These are phyloP conservation scores for Leishmania major DNA, from an alignment of 208 protist species.

Conservation along the genomic window DNA sequence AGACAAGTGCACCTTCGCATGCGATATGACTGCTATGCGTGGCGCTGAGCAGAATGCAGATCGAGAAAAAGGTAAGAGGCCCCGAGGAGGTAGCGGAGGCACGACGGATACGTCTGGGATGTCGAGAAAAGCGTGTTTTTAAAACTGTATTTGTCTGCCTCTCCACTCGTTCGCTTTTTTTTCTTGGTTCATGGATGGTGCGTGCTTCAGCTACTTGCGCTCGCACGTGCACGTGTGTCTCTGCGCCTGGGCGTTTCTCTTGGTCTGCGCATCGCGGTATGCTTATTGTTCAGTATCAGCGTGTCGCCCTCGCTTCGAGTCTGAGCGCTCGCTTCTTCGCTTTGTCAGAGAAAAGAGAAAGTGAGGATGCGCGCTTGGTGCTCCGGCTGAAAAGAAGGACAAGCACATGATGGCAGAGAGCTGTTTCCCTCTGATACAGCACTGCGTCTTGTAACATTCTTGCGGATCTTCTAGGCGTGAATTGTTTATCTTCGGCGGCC, in stretches of 20 bases:
- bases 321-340: background rate
- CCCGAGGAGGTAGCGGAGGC: background rate
- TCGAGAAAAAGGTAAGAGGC: background rate
- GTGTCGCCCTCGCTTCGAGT: background rate
- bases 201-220: background rate
- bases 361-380: background rate
- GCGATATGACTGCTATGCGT: background rate
- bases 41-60: background rate
- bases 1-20: background rate
- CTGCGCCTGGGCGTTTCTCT: background rate
- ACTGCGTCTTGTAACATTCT: background rate
- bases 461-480: constrained; percentile 6
- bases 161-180: background rate
- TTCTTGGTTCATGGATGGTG: background rate
- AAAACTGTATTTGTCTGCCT: background rate
- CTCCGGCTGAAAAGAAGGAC: background rate
- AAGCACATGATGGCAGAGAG: background rate
- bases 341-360: background rate
- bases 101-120: background rate
- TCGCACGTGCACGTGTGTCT: background rate
- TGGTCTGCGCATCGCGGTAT: background rate
- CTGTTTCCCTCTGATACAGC: background rate
- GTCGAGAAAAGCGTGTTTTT: background rate
- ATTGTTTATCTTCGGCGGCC: background rate
- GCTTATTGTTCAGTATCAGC: background rate